Evolutionary conservation across 208 protist genomes (phyloP).

Genomic region (Acanthamoeba triangularis): DNA sequence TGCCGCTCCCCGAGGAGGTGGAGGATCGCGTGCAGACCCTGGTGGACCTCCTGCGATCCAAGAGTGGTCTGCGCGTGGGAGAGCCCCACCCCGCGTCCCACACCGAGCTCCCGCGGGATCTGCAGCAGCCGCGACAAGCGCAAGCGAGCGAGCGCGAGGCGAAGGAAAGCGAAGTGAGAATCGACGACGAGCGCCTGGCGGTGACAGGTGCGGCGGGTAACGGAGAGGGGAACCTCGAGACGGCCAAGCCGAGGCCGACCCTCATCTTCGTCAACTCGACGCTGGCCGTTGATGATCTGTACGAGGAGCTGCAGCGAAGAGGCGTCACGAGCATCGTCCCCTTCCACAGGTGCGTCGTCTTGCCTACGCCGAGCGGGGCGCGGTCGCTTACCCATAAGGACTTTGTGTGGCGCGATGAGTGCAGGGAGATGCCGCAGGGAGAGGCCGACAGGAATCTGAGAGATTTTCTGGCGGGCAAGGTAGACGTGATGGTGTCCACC

Average conservation of each 20-base stretch:
- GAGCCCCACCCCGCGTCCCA: background rate
- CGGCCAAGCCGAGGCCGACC: background rate
- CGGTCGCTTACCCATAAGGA: too few species aligned
- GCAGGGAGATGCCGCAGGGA: slow-evolving; percentile 2
- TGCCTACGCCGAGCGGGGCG: too few species aligned
- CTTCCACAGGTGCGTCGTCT: background rate
- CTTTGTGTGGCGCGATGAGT: background rate
- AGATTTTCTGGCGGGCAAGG: slow-evolving; percentile 9
- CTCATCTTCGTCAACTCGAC: slow-evolving; percentile 56
- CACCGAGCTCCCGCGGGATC: background rate
- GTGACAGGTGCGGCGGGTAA: background rate
- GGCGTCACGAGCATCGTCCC: background rate
- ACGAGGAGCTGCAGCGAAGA: background rate
- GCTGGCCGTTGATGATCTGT: background rate
- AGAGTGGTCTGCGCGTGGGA: background rate
- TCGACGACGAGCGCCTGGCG: background rate
- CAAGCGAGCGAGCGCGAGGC: background rate
- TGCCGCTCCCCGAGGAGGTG: background rate
- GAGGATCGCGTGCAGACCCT: background rate
- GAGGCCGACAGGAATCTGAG: background rate
- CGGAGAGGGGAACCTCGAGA: background rate
- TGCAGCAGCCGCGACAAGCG: too few species aligned
- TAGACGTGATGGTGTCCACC: slow-evolving; percentile 58
- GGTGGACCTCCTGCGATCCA: background rate
- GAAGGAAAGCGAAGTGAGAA: background rate